Evolutionary conservation across 2,329 filamentous ascomycete genomes (phyloP), one percentile per base, ranked within the genome.

Genomic region (Cladosporium sp.): DNA sequence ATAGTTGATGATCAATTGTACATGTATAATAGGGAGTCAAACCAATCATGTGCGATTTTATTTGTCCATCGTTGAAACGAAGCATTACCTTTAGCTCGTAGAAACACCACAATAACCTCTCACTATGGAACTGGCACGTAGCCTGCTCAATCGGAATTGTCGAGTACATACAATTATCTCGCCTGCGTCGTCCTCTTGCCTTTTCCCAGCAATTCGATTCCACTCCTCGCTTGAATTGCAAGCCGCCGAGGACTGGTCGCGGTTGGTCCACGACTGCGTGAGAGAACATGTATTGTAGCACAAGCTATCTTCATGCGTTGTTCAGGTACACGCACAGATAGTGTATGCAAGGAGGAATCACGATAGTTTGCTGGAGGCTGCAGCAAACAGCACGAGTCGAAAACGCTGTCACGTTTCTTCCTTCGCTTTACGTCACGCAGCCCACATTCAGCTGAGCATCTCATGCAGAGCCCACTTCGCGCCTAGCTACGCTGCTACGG

Each of bases 381-480:
- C 29, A 58, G 55, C 35, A 58, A 37, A 58, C 55, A 58, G 29
- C 52, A 53, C 26, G 49, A 52, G 29, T 29, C 16, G 50, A 55
- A 11, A 33, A 55, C 55, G 33, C n/a, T 21, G 31, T 40, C 55
- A 58, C 35, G 55, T 40, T 31, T 26, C 23, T 28, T 31, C 50
- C 23, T 28, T 82, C 72, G 87, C 88, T 78, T 88, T 91, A 67
- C 86, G 88, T 91, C 69, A 26, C 44, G 55, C 31, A 55, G 52
- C 52, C 52, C 52, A 50, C 50, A 44, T 55, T 55, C 52, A 55
- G 52, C 52, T 33, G 52, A 33, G 28, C 52, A 55, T 55, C 52
- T 55, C 52, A 55, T 57, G 67, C 49, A 66, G 44, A 65, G 65
- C 28, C 35, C n/a, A 53, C 50, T 53, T 31, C 28, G 50, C 28